Conservation (phyloP, 148 eudicot species). For the Chenopodium suecicum region DNA sequence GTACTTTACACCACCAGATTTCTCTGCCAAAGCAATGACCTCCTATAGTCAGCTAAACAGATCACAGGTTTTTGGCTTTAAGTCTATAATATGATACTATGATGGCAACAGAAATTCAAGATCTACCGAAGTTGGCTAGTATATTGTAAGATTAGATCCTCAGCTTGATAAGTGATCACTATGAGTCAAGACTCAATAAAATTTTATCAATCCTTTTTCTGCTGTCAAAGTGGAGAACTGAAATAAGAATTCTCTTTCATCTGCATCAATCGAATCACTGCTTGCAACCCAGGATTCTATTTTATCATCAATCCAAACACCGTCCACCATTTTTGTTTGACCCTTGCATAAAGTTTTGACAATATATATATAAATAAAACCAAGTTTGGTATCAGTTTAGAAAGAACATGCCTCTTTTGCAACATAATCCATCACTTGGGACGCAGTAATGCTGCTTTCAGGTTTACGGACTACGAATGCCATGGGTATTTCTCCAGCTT, state of each 20-base stretch:
- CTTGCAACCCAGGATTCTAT: too few relatives aligned
- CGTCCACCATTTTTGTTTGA: too few relatives aligned
- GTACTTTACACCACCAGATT: background rate
- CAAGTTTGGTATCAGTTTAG: background rate
- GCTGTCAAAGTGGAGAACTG: background rate
- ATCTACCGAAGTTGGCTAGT: background rate
- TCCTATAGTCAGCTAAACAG: background rate
- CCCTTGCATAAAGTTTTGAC: background rate
- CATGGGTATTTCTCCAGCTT: conserved; percentile 93
- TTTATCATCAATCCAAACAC: too few relatives aligned
- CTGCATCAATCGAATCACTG: too few relatives aligned
- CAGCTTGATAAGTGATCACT: background rate
- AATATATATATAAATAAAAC: background rate
- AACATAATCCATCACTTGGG: conserved; percentile 70
- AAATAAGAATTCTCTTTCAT: too few relatives aligned
- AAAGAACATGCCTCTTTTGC: conserved; percentile 68
- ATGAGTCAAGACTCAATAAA: background rate
- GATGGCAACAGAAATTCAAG: too few relatives aligned
- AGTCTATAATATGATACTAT: too few relatives aligned
- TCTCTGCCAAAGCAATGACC: background rate
- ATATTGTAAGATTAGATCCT: background rate
- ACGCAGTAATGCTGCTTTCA: conserved; percentile 49
- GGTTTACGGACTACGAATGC: conserved; percentile 81
- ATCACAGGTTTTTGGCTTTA: background rate
- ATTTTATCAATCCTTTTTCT: background rate